These are phyloP conservation scores for Byssoonygena ceratinophila DNA, from an alignment of 2,329 filamentous ascomycete species.

Conservation along the genomic window DNA sequence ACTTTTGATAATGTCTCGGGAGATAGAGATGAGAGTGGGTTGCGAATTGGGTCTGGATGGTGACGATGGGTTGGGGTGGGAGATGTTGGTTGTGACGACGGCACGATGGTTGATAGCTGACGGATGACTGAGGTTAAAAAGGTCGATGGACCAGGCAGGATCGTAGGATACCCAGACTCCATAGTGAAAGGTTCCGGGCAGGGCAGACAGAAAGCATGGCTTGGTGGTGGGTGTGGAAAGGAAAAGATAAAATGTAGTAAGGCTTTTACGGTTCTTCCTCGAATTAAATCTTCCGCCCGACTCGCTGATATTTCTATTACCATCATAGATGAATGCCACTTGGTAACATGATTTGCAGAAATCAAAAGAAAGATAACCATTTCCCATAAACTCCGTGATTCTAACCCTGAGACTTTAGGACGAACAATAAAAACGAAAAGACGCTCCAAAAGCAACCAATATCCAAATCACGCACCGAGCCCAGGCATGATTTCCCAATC, in stretches of 20 bases:
- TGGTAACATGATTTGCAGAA: too few species aligned
- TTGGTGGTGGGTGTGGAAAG: background rate
- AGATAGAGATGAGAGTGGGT: slow-evolving; percentile 13
- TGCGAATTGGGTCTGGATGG: background rate
- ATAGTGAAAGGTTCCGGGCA: background rate
- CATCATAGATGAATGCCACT: too few species aligned
- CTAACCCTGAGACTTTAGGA: background rate
- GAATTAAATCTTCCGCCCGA: too few species aligned
- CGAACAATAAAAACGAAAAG: background rate
- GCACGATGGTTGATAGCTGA: background rate
- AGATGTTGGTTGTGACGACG: background rate
- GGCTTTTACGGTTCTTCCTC: too few species aligned
- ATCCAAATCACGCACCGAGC: background rate
- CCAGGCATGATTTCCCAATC: background rate
- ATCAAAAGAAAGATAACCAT: too few species aligned
- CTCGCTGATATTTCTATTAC: too few species aligned
- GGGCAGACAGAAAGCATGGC: background rate
- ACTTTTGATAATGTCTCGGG: slow-evolving; percentile 19
- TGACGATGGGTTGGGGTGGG: background rate
- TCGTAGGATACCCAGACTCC: background rate
- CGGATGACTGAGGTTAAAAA: slow-evolving; percentile 7
- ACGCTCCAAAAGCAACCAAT: background rate
- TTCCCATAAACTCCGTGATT: background rate
- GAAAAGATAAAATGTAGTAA: background rate
- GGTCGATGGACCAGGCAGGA: background rate